A percentile compares a stretch with the other conserved stretches of the same genome.
These are phyloP conservation scores for Gastrolobium villosum DNA, from an alignment of 306 rosid species.

Conservation along the genomic window DNA sequence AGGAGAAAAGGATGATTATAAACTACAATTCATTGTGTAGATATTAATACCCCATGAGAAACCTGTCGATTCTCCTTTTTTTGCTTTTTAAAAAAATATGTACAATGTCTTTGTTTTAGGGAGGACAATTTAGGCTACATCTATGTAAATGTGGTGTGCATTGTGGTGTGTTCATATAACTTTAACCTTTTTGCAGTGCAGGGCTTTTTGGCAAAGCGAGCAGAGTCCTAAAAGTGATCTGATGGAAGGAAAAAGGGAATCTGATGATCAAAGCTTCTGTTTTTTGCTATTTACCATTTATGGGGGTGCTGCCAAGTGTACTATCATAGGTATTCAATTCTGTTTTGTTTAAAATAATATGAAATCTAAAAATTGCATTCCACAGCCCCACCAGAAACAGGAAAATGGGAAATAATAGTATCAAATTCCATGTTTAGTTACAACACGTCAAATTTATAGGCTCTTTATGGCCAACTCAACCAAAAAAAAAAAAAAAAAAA, in stretches of 20 bases:
- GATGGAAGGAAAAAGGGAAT: constrained; percentile 35
- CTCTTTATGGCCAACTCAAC: constrained; percentile 47
- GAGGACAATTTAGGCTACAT: constrained; percentile 8
- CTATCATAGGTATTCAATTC: constrained; percentile 15
- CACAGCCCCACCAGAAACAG: constrained; percentile 18
- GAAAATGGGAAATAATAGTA: not conserved
- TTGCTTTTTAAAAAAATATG: not conserved
- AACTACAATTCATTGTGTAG: not conserved
- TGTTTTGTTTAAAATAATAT: constrained; percentile 40
- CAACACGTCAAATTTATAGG: constrained; percentile 35
- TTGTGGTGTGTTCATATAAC: constrained; percentile 37
- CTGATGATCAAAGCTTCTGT: constrained; percentile 39
- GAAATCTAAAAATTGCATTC: constrained; percentile 28
- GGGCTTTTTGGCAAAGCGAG: constrained; percentile 46
- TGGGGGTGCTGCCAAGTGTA: constrained; percentile 63
- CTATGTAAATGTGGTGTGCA: constrained; percentile 19
- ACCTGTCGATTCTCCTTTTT: not conserved
- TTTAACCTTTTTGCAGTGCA: constrained; percentile 38
- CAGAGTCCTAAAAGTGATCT: constrained; percentile 22
- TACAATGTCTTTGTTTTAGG: not conserved
- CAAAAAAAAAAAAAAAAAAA: not conserved
- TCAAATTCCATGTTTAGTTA: constrained; percentile 2
- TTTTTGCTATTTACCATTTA: constrained; percentile 19
- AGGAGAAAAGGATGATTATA: constrained; percentile 6
- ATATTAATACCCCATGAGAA: not conserved